Base-by-base conservation (phyloP, 306 rosid species). In the Quercus suber region DNA sequence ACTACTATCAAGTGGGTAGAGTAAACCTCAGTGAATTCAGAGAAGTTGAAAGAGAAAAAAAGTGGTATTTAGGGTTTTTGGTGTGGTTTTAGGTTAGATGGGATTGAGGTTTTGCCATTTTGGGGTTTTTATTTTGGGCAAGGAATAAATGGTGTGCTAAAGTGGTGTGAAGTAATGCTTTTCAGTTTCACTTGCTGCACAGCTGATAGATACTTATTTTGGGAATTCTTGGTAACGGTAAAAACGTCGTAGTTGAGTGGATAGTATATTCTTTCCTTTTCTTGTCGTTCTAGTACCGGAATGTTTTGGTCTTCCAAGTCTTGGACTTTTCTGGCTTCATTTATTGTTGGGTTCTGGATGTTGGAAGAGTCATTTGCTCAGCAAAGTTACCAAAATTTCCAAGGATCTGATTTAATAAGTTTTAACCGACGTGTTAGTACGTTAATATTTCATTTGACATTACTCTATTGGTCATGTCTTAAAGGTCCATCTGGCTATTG, bases 241-340 rank as follows among this genome's bases (percentile, higher is more conserved):
- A 59, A 12, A 25, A 10, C 0, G 1, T 59, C 2, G 30, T 23
- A 11, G 65, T 19, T 59, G 65, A 59, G 25, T 59, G 65, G 25
- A 27, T 61, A 1, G 19, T 13, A 11, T 61, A 33, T 8, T 6
- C 12, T 61, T n/a, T 21, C 15, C 30, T 63, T 63, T 63, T 63
- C n/a, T 23, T 1, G 65, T 9, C 5, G 37, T 25, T 61, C 35
- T 61, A 61, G 13, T 59, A 20, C 19, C 5, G 35, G 69, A 28
- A 28, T 28, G 35, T 15, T 63, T 63, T 28, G 8, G 35, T 17
- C 19, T 15, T 19, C 56, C 33, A 60, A 19, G 9, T 25, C 49
- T 84, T 61, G 31, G 61, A 73, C 76, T 76, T 69, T 68, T 23
- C 12, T 15, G 7, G 76, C 53, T 80, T 78, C 25, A 79, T 72